Conservation (phyloP, 106 monocot genomes). For the Allium cepa region DNA sequence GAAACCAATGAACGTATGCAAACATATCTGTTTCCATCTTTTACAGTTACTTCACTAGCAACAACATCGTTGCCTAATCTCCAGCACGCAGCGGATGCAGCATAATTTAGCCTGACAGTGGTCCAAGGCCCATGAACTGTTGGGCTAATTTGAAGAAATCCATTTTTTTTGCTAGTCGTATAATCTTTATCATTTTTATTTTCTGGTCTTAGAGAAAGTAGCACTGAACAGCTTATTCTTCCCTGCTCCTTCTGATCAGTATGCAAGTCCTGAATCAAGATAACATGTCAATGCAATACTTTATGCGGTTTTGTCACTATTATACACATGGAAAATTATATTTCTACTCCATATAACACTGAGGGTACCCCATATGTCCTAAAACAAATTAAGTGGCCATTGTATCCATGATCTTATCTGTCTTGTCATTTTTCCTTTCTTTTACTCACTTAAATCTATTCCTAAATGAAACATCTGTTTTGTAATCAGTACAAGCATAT, state of each 20-base stretch:
- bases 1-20: slow-evolving; percentile 78
- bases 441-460: no score
- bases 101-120: slow-evolving; percentile 89
- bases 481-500: no score
- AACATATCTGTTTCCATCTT: slow-evolving; percentile 85
- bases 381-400: no score
- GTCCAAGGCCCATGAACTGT: slow-evolving; percentile 91
- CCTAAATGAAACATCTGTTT: no score
- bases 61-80: slow-evolving; percentile 87
- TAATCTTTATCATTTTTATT: slow-evolving; percentile 17
- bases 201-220: slow-evolving; percentile 43
- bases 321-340: no score
- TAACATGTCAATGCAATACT: no score
- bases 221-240: slow-evolving; percentile 65
- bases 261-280: slow-evolving; percentile 32
- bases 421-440: no score
- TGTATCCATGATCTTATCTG: no score
- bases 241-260: slow-evolving; percentile 25
- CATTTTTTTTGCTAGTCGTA: slow-evolving; percentile 30
- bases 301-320: no score
- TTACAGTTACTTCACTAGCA: slow-evolving; percentile 84
- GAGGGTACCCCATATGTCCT: no score
- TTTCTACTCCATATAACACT: no score
- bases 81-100: slow-evolving; percentile 80
- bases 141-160: slow-evolving; percentile 88